These are phyloP conservation scores for Panicum virgatum DNA, from an alignment of 202 grass and related monocot genomes.

Conservation along the genomic window DNA sequence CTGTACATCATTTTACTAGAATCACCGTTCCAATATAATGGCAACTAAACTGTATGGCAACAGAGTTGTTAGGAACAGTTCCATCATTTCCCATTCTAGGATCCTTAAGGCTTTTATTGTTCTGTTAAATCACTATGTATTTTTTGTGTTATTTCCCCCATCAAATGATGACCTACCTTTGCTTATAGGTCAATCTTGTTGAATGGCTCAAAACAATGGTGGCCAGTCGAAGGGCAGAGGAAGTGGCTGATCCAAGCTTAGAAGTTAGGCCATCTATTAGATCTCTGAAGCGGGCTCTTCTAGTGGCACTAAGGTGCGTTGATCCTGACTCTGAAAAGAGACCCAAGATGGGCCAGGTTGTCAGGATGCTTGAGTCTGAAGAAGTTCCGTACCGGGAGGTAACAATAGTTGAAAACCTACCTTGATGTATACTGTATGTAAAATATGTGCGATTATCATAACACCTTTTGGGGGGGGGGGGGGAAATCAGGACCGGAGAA, in stretches of 20 bases:
- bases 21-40: background rate
- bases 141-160: background rate
- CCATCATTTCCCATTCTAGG: background rate
- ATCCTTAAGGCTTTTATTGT: background rate
- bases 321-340: slow-evolving; percentile 94
- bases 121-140: background rate
- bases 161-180: slow-evolving; percentile 13
- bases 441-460: background rate
- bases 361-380: slow-evolving; percentile 87
- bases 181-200: slow-evolving; percentile 82
- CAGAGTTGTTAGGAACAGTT: background rate
- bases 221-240: slow-evolving; percentile 70
- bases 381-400: slow-evolving; percentile 82
- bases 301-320: slow-evolving; percentile 75
- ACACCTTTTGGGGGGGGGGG: slow-evolving; percentile 15
- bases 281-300: slow-evolving; percentile 68
- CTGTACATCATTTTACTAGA: background rate
- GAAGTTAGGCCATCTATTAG: slow-evolving; percentile 66
- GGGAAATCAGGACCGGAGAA: slow-evolving; percentile 74
- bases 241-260: slow-evolving; percentile 76
- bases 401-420: slow-evolving; percentile 35
- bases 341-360: slow-evolving; percentile 87
- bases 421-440: slow-evolving; percentile 18
- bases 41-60: background rate
- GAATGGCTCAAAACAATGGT: slow-evolving; percentile 99